phyloP scores from a whole-genome alignment of 495 filamentous ascomycete genomes.

The Talaromyces trachyspermus region DNA sequence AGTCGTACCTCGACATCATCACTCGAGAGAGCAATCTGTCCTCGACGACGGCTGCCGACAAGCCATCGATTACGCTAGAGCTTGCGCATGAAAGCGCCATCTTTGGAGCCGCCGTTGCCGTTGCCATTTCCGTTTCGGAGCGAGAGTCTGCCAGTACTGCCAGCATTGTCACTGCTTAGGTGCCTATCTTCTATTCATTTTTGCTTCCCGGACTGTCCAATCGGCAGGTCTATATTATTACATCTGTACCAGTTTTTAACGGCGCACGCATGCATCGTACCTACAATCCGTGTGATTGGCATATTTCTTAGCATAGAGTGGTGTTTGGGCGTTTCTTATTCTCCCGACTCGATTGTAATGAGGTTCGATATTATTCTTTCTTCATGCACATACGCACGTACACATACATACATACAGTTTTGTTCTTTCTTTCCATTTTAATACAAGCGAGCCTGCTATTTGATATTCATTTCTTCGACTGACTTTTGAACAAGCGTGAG shows the following conservation, averaged over 20 bases:
- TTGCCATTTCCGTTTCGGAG: conserved; percentile 39
- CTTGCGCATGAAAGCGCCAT: conserved; percentile 47
- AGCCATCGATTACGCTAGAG: conserved; percentile 35
- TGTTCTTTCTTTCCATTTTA: neutral
- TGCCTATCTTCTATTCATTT: too few relatives aligned
- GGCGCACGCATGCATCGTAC: too few relatives aligned
- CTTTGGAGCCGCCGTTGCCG: conserved; percentile 50
- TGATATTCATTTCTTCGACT: too few relatives aligned
- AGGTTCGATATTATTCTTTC: neutral
- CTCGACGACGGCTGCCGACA: conserved; percentile 9
- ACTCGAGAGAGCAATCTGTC: conserved; percentile 20
- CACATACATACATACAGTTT: too few relatives aligned
- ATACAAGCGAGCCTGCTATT: conserved; percentile 1
- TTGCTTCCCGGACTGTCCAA: neutral
- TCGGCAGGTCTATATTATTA: neutral
- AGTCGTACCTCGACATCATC: conserved; percentile 41
- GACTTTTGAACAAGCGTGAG: too few relatives aligned
- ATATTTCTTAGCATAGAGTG: conserved; percentile 6
- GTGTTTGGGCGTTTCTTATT: conserved; percentile 5
- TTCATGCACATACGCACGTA: conserved; percentile 5
- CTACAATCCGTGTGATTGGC: neutral
- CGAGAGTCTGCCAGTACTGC: neutral
- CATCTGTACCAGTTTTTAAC: too few relatives aligned
- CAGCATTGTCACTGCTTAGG: too few relatives aligned
- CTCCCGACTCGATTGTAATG: conserved; percentile 1